These are phyloP conservation scores for Elsinoe necatrix DNA, from an alignment of 2,329 filamentous ascomycete genomes.

Conservation along the genomic window DNA sequence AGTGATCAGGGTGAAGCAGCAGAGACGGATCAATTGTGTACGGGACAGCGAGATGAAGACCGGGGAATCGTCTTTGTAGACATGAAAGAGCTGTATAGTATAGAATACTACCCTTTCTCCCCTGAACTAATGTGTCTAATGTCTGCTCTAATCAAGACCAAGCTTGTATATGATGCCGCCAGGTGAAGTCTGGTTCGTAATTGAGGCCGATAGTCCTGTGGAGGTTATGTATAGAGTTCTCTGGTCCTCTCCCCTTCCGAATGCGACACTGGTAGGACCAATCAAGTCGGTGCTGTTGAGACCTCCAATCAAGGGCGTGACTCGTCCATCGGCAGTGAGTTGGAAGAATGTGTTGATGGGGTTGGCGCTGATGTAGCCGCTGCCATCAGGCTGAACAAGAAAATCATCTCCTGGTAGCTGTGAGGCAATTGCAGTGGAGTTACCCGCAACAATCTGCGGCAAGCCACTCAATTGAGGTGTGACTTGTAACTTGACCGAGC, in stretches of 20 bases:
- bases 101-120: no score
- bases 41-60: no score
- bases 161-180: neutral
- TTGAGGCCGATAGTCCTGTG: neutral
- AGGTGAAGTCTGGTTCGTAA: neutral
- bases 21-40: no score
- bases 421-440: neutral
- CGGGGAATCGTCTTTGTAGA: no score
- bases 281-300: neutral
- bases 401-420: neutral
- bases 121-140: neutral
- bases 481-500: neutral
- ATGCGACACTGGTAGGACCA: neutral
- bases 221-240: neutral
- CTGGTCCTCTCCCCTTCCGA: neutral
- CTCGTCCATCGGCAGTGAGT: neutral
- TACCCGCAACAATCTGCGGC: neutral
- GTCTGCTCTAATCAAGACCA: neutral
- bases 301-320: neutral
- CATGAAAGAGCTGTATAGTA: no score
- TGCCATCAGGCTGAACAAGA: neutral
- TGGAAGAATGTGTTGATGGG: neutral
- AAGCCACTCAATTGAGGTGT: neutral
- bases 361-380: neutral
- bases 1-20: no score